Base-by-base conservation (phyloP, 2,329 filamentous ascomycete species). In the Diplodia mutila region DNA sequence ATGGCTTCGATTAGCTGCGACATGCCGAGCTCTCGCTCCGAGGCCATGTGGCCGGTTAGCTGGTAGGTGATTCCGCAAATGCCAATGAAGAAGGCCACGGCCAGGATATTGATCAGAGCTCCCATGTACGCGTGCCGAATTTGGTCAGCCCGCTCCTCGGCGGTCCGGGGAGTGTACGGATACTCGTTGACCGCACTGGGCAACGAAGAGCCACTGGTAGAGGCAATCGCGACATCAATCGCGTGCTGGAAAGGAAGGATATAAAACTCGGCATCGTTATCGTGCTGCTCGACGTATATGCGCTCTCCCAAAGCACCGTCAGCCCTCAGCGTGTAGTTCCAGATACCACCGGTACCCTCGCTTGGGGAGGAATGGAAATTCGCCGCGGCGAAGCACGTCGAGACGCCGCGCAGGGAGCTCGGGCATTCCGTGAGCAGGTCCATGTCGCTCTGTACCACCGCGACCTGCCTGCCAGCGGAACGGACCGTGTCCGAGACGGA, bases 1-100 rank as follows among this genome's bases (percentile, higher is more conserved):
- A 97, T 97, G 66, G 92, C 90, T 78, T 97, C 94, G 52, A 97
- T 88, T 32, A 97, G 83, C 70, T 93, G 91, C 4, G 92, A 92
- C 86, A 97, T 95, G 68, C 93, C 94, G 18, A 89, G 84, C 80
- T 97, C 94, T 67, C 94, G 85, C 79, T 97, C 94, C 1, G 89
- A 88, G 8, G 94, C 93, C 76, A 97, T 90, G 73, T 94, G 89
- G 9, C 94, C 94, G 0, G 92, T 92, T 67, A 97, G 83, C 74
- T 97, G 93, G 76, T 97, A 97, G 46, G 90, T 90, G 29, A 97
- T 86, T 66, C 92, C 92, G 54, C 95, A 89, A 66, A 95, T 85
- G 23, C 89, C 90, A 61, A 93, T 87, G 73, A 96, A 89, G 75
- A 96, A 93, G 0, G 89, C 89, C 23, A 96, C 89, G 18, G 85